Base-by-base conservation (phyloP, 257 asterid species). In the Haberlea rhodopensis region DNA sequence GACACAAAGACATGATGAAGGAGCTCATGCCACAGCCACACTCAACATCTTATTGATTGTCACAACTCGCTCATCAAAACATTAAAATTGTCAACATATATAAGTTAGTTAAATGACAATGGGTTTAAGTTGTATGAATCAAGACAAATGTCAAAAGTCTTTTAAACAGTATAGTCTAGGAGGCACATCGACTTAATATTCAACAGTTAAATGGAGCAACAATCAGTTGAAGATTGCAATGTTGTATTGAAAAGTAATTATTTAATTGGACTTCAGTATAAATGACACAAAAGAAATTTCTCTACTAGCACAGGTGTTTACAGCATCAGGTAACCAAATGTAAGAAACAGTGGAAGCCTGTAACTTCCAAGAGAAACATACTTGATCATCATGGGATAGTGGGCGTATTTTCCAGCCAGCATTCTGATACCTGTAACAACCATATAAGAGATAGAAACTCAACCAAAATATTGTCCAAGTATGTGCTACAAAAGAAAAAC, bases 371-470 rank as follows among this genome's bases (percentile, higher is more conserved):
- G 68, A 70, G 26, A 37, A 53, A 67, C 79, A 61, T 71, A 91
- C 96, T 85, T 94, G 75, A 90, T 31, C 99, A 94, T 94, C 96
- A 32, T 2, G 49, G 48, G 96, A 97, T 63, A 94, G 96, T 13
- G 97, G 99, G 56, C 99, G 87, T 22, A 87, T 71, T 81, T 97
- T 88, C 99, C 99, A 92, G 73, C 89, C 99, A 13, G 95, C 99
- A 81, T 89, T 92, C 78, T 92, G 99, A 82, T 92, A 92, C 74
- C 98, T 91, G 86, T 58, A 73, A n/a, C n/a, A n/a, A n/a, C n/a
- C n/a, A n/a, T n/a, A n/a, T n/a, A n/a, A n/a, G n/a, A n/a, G n/a
- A n/a, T n/a, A n/a, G n/a, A n/a, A n/a, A n/a, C n/a, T n/a, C n/a
- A n/a, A n/a, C n/a, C n/a, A n/a, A n/a, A n/a, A n/a, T n/a, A n/a